These are phyloP conservation scores for Claviceps cyperi DNA, from an alignment of 2,329 filamentous ascomycete genomes.

Conservation along the genomic window DNA sequence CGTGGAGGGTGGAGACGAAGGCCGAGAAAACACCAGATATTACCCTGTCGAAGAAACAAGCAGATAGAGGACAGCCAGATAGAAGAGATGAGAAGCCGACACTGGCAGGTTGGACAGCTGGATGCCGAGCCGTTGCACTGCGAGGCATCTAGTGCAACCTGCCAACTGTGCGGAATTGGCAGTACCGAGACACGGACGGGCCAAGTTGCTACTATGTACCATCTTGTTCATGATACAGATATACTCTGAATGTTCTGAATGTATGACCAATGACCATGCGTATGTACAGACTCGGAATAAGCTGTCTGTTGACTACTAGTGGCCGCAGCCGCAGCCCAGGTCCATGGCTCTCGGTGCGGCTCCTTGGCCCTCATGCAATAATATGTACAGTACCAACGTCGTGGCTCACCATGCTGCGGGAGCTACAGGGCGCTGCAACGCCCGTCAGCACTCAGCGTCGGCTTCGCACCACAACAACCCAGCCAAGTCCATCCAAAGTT, in stretches of 20 bases:
- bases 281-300: no score
- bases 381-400: neutral
- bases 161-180: neutral
- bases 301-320: no score
- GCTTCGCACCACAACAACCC: neutral
- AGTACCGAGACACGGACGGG: neutral
- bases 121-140: neutral
- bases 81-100: neutral
- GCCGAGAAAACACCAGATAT: no score
- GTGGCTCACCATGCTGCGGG: neutral
- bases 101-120: neutral
- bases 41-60: no score
- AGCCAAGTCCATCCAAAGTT: no score
- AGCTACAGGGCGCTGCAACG: neutral
- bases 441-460: neutral
- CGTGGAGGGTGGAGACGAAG: neutral
- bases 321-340: no score
- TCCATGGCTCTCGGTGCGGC: neutral
- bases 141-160: neutral
- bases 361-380: neutral
- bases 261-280: no score
- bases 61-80: no score
- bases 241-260: no score
- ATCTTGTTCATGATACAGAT: no score
- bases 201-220: no score